These are phyloP conservation scores for Neoscytalidium dimidiatum DNA, from an alignment of 2,329 filamentous ascomycete species.

Conservation along the genomic window DNA sequence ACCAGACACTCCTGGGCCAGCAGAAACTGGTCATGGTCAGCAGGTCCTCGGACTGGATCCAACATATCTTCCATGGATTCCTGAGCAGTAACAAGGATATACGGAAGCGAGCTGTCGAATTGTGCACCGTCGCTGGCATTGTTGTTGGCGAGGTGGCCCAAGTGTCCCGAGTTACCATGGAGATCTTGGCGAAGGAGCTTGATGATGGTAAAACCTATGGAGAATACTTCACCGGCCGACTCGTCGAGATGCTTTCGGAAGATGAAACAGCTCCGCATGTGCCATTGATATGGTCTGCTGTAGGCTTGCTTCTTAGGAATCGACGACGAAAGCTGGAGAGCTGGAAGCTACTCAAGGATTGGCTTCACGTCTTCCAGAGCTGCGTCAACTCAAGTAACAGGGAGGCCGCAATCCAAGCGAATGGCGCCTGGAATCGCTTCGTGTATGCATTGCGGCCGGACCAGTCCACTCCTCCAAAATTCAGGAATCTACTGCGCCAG, in stretches of 20 bases:
- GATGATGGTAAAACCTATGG: conserved; percentile 64
- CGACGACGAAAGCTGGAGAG: conserved; percentile 58
- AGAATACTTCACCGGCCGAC: conserved; percentile 66
- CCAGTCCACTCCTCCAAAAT: conserved; percentile 53
- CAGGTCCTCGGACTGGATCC: conserved; percentile 74
- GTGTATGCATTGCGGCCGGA: conserved; percentile 72
- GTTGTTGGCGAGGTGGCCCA: conserved; percentile 68
- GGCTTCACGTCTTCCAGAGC: conserved; percentile 76
- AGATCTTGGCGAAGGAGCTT: conserved; percentile 58
- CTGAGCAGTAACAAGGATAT: conserved; percentile 78
- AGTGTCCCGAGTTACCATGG: conserved; percentile 66
- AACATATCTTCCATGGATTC: conserved; percentile 79
- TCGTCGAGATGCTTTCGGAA: conserved; percentile 65
- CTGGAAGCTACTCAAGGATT: conserved; percentile 74
- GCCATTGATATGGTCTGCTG: conserved; percentile 85
- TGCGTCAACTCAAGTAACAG: conserved; percentile 81
- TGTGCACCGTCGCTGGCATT: conserved; percentile 72
- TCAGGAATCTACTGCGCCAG: conserved; percentile 66
- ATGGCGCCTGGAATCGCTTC: conserved; percentile 83
- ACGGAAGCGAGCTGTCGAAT: conserved; percentile 69
- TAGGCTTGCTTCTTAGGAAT: conserved; percentile 73
- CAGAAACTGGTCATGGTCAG: conserved; percentile 68
- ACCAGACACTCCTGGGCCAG: conserved; percentile 74
- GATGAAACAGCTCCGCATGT: conserved; percentile 66
- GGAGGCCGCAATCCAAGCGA: conserved; percentile 68